Base-by-base conservation (phyloP, 495 filamentous ascomycete genomes). In the Penicillium roqueforti region DNA sequence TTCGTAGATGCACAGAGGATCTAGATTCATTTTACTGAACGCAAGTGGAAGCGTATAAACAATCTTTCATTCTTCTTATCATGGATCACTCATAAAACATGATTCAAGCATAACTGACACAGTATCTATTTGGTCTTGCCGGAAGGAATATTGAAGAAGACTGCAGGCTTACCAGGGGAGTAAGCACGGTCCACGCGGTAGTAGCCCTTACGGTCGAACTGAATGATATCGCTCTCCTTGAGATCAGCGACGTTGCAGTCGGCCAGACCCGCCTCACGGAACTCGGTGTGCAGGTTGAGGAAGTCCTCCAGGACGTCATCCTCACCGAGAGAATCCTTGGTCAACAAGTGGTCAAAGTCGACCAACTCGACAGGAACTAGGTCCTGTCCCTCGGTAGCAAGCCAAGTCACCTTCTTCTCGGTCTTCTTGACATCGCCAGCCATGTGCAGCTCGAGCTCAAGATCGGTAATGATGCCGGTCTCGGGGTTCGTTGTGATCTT, bases 371-470 rank as follows among this genome's bases (percentile, higher is more conserved):
- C 86, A 0, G 87, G 83, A 28, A 95, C 79, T 7, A 93, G 75
- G 19, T 86, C 81, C 73, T 92, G 88, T 37, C 80, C 82, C 42
- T 89, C 80, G 3, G 76, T 77, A 0, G 88, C 84, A 32, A 96
- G 77, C 91, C 91, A 96, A 3, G 92, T 96, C 25, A 96, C 79
- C 77, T 96, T 96, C 81, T 96, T 95, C 65, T 90, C 83, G n/a
- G 91, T 96, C 68, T 84, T 83, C 77, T 92, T 93, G 68, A 96
- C 84, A 66, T 96, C 92, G 50, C 92, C 92, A 63, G 87, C 77
- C 26, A 95, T 83, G 65, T 96, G 85, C 3, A 96, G 80, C 63
- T 93, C 89, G 40, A 89, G 78, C 38, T 86, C 87, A 3, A 96
- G 69, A 31, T 68, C 73, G 0, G 83, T 87, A 49, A 96, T 83